Evolutionary conservation across 371 early-diverging fungal species (phyloP), one percentile per base, ranked within the genome.

Genomic region (Haplosporangium sp.): DNA sequence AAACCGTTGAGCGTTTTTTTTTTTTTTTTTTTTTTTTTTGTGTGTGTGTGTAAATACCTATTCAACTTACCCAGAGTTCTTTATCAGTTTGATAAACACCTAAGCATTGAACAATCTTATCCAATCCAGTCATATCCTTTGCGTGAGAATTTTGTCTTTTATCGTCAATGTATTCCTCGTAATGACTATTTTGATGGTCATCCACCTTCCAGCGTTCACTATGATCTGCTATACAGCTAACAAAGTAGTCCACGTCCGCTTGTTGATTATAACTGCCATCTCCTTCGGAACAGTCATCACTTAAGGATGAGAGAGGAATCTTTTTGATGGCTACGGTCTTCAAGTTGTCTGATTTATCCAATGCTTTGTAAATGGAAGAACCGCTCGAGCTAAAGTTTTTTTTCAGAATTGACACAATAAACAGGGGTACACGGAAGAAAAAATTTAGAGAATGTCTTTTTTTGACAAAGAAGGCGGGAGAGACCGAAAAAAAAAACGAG

Each of bases 291-390:
- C 27, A 83, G 37, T 86, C 86, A 42, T 90, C 90, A 60, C 90
- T 88, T 42, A 89, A 76, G 61, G 90, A 89, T 38, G 69, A 61
- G 5, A 89, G 83, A 11, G 82, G 85, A n/a, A 90, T 84, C 64
- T 89, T 88, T 60, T 86, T 88, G 66, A 87, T 82, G 13, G 86
- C 85, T 19, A 87, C 70, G 3, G 86, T 67, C 61, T 85, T 82
- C 69, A 86, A 8, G 27, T 44, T 88, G 83, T 76, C 69, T 48
- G 52, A 56, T 3, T 42, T 58, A 45, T 84, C 76, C 19, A 40
- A 19, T 3, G 72, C 82, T 45, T 75, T 76, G 55, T 61, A 84
- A 0, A 84, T 74, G 0, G 66, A 65, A 6, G 79, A 70, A 4
- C 79, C 79, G 37, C 71, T 73, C 55, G 74, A 78, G 10, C 79